Evolutionary conservation across 1,284 basidiomycete genomes (phyloP), one percentile per base, ranked within the genome.

Genomic region (Amylostereum chailletii): DNA sequence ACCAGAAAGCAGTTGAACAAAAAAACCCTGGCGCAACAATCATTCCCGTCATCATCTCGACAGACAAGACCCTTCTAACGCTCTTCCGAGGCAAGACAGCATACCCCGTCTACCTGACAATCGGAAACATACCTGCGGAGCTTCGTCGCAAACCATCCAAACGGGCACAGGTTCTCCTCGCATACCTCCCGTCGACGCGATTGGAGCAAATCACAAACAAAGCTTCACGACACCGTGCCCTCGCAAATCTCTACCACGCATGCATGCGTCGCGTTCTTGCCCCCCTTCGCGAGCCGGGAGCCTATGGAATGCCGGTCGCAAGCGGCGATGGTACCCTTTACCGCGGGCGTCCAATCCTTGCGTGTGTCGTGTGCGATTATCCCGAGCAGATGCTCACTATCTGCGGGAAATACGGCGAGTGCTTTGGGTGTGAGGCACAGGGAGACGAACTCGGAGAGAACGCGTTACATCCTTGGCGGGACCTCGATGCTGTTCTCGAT

Each of bases 321-420:
- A 49, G 55, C 33, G 56, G 52, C 2, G 53, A 61, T 45, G 54
- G 58, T 3, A 26, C 43, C 3, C 34, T 52, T 3, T 46, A 56
- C 2, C 49, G 43, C 4, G 47, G 53, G 36, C 57, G 53, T 45
- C 58, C 58, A 2, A 49, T 63, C 40, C 37, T 63, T 4, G 58
- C 57, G 0, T 51, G 46, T 1, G 57, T 59, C 39, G 45, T 61
- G 27, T 54, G 53, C 0, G 59, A 65, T 39, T 58, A 60, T 42
- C 62, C 60, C 0, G 62, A 65, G 34, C 61, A 61, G 33, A 48
- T 48, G 6, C 46, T 60, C 0, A 48, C 60, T 0, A 48, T 57
- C 3, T 39, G 55, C 9, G 44, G 45, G 36, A 46, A 58, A 29
- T 34, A 34, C 19, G 39, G 39, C 5, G 27, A 39, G 8, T 51